phyloP scores from a whole-genome alignment of 2,329 filamentous ascomycete species.

The Pseudogymnoascus sp. region DNA sequence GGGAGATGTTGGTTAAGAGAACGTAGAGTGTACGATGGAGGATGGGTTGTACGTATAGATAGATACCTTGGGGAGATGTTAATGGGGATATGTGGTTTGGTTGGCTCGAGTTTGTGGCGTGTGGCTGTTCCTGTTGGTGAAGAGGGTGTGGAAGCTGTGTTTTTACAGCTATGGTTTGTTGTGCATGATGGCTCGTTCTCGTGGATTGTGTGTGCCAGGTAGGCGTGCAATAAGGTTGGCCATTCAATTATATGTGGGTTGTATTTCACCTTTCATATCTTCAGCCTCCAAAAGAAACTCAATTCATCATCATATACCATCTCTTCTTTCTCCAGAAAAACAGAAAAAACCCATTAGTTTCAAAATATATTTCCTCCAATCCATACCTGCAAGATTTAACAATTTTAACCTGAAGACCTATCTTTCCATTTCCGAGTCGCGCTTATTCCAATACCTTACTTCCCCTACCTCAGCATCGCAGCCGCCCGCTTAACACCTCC shows the following conservation, averaged over 20 bases:
- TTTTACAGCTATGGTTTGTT: background rate
- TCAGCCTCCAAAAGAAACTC: background rate
- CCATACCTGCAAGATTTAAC: background rate
- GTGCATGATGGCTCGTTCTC: background rate
- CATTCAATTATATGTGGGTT: background rate
- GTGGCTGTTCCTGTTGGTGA: background rate
- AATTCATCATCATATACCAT: background rate
- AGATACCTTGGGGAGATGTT: background rate
- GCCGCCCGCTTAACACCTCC: background rate
- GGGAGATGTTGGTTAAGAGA: background rate
- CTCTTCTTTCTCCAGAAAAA: background rate
- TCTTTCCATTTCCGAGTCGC: background rate
- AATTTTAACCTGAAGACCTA: background rate
- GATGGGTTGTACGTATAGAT: background rate
- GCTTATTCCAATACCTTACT: background rate
- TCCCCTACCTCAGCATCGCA: background rate
- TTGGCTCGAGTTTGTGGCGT: background rate
- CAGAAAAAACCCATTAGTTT: background rate
- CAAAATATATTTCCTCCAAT: background rate
- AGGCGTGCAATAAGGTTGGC: background rate
- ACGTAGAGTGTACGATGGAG: background rate
- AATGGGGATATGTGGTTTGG: background rate
- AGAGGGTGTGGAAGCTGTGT: background rate
- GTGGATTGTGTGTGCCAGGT: background rate
- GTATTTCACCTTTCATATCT: background rate